These are phyloP conservation scores for Puccinia brachypodii DNA, from an alignment of 1,284 basidiomycete species.

Conservation along the genomic window DNA sequence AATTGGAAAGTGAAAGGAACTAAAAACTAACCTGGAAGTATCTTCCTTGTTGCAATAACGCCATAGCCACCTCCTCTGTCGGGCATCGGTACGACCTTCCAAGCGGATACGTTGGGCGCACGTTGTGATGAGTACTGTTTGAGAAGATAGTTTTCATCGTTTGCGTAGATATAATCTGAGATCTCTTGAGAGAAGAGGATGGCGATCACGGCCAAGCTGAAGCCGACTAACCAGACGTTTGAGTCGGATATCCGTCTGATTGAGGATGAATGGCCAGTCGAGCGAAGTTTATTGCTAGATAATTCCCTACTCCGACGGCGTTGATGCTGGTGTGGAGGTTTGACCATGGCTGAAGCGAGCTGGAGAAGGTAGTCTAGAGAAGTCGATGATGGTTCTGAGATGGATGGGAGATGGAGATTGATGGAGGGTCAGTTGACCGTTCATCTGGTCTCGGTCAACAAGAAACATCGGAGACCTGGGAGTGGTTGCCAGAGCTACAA, in stretches of 20 bases:
- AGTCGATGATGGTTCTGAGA: background rate
- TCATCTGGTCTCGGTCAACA: background rate
- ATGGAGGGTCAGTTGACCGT: background rate
- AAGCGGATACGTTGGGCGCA: constrained; percentile 33
- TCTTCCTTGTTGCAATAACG: constrained; percentile 27
- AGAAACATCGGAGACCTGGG: background rate
- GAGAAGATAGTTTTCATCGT: constrained; percentile 35
- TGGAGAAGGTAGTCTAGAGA: background rate
- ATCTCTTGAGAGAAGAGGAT: constrained; percentile 43
- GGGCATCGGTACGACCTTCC: constrained; percentile 15
- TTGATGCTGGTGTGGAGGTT: background rate
- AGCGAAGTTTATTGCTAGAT: background rate
- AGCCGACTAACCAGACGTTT: constrained; percentile 18
- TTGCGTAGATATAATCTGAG: constrained; percentile 24
- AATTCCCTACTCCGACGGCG: background rate
- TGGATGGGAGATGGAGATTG: background rate
- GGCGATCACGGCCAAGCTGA: constrained; percentile 22
- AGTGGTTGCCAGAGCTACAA: too few relatives aligned
- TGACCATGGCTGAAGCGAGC: background rate
- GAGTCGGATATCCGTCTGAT: constrained; percentile 29
- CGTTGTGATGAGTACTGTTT: constrained; percentile 21
- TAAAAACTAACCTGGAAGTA: constrained; percentile 24
- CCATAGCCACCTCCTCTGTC: constrained; percentile 39
- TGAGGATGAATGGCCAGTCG: background rate
- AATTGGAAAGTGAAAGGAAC: background rate